Evolutionary conservation across 108 stramenopile genomes (phyloP), one percentile per base, ranked within the genome.

Genomic region (Phaeodactylum tricornutum): DNA sequence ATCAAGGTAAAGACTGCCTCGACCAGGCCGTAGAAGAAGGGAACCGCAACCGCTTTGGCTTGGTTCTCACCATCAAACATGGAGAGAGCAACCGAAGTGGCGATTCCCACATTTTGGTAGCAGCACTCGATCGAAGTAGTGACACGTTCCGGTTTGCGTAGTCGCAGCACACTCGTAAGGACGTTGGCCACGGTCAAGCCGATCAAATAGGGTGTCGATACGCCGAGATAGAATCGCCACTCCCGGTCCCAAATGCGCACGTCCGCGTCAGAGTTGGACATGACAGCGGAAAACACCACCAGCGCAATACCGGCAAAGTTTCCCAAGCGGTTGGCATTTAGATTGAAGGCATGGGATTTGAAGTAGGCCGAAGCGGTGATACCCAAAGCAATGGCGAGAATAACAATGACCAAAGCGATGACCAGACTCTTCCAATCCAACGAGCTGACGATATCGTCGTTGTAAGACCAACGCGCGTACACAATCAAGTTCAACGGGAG

Each of bases 81-180:
- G 50, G 84, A 55, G 21, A 85, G 50, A 0, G 76, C 83, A 38
- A 77, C 55, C 2, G 78, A 75, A 2, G 81, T 85, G 0, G 77
- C 84, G 54, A 93, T 87, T 6, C 92, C 92, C 1, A 82, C 67
- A 62, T 93, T 93, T 72, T 93, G 92, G 47, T 93, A 93, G 41
- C 68, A 71, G 40, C 84, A 80, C 47, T 93, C 92, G 11, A 93
- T 61, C 0, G 82, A 68, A 14, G 85, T 75, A 16, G 92, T 67
- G 39, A 90, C 63, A 39, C 79, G 61, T 48, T 90, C 88, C 24
- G 88, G 84, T 38, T 57, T 55, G 37, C 66, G 55, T 48, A 90
- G 43, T 23, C 55, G 50, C 7, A 67, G 35, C 27, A 66, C 19
- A 8, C 65, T 36, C 6, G 79, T 61, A 28, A 76, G 40, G 2